phyloP scores from a whole-genome alignment of 768 basidiomycete genomes.

The Pleurotus citrinopileatus region DNA sequence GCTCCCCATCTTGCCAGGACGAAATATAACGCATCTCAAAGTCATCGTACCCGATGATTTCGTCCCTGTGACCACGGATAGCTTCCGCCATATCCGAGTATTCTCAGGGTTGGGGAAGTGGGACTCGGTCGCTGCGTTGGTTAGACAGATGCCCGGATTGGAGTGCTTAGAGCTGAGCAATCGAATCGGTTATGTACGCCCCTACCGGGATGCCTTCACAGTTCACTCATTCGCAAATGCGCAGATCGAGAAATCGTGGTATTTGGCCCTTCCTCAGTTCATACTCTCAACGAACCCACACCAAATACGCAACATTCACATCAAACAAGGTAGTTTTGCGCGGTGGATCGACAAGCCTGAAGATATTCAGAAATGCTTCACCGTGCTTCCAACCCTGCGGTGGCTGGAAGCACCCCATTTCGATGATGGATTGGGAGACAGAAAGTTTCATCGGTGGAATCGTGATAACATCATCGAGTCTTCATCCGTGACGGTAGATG shows the following conservation, averaged over 20 bases:
- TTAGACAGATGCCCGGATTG: background rate
- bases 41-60: background rate
- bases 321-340: background rate
- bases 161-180: background rate
- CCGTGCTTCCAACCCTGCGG: background rate
- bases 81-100: background rate
- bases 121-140: background rate
- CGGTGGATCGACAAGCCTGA: background rate
- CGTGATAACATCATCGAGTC: background rate
- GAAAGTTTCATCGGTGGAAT: background rate
- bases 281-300: background rate
- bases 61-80: background rate
- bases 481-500: too few species aligned
- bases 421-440: background rate
- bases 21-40: background rate
- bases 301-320: background rate
- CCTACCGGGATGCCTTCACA: background rate
- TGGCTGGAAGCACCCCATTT: background rate
- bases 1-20: background rate
- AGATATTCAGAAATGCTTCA: background rate
- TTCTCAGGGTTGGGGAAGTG: background rate
- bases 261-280: background rate
- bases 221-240: background rate
- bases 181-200: background rate
- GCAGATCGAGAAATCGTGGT: background rate